A percentile compares a stretch with the other conserved stretches of the same genome.
phyloP scores from a whole-genome alignment of 768 basidiomycete genomes.

The Boletus rubescentipes region DNA sequence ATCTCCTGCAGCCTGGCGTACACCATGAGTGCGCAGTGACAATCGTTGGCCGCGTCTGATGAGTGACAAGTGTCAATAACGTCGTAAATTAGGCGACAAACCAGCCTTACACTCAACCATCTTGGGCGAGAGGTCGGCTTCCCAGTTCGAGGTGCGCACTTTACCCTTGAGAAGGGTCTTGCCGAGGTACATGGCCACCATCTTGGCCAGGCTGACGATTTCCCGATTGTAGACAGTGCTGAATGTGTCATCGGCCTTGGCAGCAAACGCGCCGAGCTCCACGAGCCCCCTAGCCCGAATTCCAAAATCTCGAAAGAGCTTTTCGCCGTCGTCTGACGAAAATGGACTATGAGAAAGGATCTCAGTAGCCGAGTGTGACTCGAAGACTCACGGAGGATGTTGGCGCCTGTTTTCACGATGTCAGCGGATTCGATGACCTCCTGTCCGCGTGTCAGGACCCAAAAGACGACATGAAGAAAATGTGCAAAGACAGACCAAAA shows the following conservation, averaged over 20 bases:
- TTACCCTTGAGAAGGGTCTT: constrained; percentile 42
- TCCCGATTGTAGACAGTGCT: constrained; percentile 32
- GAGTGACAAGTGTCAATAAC: neutral
- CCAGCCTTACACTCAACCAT: constrained; percentile 39
- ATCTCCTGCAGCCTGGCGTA: constrained; percentile 38
- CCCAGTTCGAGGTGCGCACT: constrained; percentile 51
- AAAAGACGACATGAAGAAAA: neutral
- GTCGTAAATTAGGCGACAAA: neutral
- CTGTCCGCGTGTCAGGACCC: constrained; percentile 25
- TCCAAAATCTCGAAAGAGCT: constrained; percentile 47
- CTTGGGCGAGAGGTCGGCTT: constrained; percentile 32
- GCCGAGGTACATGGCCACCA: constrained; percentile 42
- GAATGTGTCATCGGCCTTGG: constrained; percentile 39
- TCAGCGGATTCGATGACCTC: constrained; percentile 43
- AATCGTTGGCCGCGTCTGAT: constrained; percentile 53
- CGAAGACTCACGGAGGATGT: constrained; percentile 43
- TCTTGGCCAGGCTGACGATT: constrained; percentile 43
- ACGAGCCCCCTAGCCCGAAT: constrained; percentile 42
- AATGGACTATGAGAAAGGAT: neutral
- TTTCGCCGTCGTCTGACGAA: constrained; percentile 45
- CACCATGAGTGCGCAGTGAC: constrained; percentile 45
- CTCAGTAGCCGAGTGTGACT: neutral
- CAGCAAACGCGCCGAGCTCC: constrained; percentile 46
- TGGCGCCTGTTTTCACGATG: constrained; percentile 46
- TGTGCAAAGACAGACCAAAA: constrained; percentile 32